A percentile compares a stretch with the other conserved stretches of the same genome.
phyloP scores from a whole-genome alignment of 2,329 filamentous ascomycete genomes.

The Colletotrichum tropicale region DNA sequence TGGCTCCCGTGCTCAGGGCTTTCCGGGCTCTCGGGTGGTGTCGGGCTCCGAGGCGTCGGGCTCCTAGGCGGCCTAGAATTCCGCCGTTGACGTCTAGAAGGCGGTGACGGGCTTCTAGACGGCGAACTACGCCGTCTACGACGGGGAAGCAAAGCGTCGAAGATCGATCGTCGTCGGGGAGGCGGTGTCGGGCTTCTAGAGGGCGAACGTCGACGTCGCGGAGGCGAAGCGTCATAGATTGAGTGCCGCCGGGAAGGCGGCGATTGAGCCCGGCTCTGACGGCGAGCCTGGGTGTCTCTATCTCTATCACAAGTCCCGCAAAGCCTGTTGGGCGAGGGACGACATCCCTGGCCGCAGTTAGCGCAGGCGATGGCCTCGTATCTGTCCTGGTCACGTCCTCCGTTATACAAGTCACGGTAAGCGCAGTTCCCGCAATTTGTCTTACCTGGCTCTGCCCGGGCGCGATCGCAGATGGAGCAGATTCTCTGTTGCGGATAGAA shows the following conservation, averaged over 20 bases:
- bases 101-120: neutral
- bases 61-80: neutral
- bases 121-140: neutral
- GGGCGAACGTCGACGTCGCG: neutral
- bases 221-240: neutral
- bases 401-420: neutral
- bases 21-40: neutral
- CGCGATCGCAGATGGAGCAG: neutral
- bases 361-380: neutral
- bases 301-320: neutral
- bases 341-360: neutral
- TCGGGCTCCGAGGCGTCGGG: neutral
- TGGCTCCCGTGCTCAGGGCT: neutral
- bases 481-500: neutral
- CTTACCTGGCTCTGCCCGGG: neutral
- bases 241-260: neutral
- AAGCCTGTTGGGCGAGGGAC: neutral
- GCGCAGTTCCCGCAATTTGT: neutral
- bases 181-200: neutral
- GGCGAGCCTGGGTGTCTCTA: neutral
- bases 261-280: neutral
- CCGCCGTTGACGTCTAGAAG: neutral
- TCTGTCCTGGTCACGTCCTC: neutral
- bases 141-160: neutral
- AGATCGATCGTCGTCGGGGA: neutral